Conservation (phyloP, 495 filamentous ascomycete genomes). For the Lentithecium fluviatile region DNA sequence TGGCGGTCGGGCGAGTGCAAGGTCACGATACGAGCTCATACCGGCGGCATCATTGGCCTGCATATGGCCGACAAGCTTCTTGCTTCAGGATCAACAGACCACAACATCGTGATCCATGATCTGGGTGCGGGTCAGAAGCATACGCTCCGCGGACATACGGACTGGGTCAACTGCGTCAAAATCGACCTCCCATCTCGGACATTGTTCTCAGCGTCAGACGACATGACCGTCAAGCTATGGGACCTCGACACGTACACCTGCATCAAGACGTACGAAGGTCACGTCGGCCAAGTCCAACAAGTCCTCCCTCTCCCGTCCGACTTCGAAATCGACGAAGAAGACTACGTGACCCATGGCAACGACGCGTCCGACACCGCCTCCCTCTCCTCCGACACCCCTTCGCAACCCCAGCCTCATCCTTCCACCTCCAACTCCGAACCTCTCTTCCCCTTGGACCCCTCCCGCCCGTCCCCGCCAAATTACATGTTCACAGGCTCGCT, state of each 20-base stretch:
- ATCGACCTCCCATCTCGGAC: constrained; percentile 79
- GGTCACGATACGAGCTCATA: constrained; percentile 76
- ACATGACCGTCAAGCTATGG: constrained; percentile 89
- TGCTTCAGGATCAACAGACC: constrained; percentile 84
- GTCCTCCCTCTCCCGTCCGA: constrained; percentile 77
- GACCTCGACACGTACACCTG: constrained; percentile 79
- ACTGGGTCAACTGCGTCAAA: constrained; percentile 92
- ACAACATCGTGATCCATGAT: constrained; percentile 90
- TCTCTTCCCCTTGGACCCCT: constrained; percentile 53
- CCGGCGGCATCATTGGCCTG: constrained; percentile 75
- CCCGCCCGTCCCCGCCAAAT: constrained; percentile 69
- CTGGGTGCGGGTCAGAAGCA: constrained; percentile 79
- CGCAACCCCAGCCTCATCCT: not conserved
- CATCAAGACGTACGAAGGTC: constrained; percentile 81
- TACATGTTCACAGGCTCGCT: constrained; percentile 92
- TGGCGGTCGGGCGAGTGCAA: constrained; percentile 90
- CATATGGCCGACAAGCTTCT: constrained; percentile 82
- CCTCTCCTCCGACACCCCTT: constrained; percentile 18
- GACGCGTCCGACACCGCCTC: constrained; percentile 28
- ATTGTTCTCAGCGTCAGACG: constrained; percentile 88
- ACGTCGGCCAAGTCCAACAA: constrained; percentile 89
- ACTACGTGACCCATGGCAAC: constrained; percentile 42
- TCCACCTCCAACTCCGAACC: not conserved
- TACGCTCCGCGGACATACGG: constrained; percentile 75
- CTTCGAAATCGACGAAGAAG: constrained; percentile 79